Base-by-base conservation (phyloP, 768 basidiomycete species). In the Inosperma sp. region DNA sequence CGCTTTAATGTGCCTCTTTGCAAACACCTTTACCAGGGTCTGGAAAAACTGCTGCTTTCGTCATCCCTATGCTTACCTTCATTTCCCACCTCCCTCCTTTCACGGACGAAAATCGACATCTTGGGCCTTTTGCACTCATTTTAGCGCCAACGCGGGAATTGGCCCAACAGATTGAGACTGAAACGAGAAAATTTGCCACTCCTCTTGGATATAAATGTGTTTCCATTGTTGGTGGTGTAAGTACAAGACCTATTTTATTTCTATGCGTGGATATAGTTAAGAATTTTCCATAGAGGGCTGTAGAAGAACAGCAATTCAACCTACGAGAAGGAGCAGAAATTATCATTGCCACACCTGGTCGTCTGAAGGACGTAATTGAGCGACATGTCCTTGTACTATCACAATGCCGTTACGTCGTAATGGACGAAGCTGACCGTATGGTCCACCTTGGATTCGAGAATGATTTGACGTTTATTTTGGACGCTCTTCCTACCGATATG, bases 351-450 rank as follows among this genome's bases (percentile, higher is more conserved):
- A 98, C 96, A 0, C 96, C 96, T 9, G 96, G 96, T 72, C 93
- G 96, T 70, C 77, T 99, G 14, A 96, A 96, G 69, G 96, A 98
- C 64, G 92, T 97, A 49, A 86, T 99, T 53, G 95, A 99, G 70
- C 84, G 93, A 17, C 90, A 88, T 66, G 92, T 98, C 39, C 77
- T 99, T 35, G 96, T 99, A 16, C 79, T 99, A 36, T 88, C 89
- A 6, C 96, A 99, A 68, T 98, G 96, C 68, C 91, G 92, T 2
- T 98, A 99, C 63, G 86, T 99, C 52, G 95, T 99, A 58, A 96
- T 99, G 96, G 96, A 99, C 66, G 96, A 99, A 75, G 96, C 96
- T 13, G 96, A 99, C 67, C 82, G 96, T 45, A 98, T 99, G 96
- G 94, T 99, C 54, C 85, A 94, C 62, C 83, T 98, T 25, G 96